Percentiles rank a stretch among this genome's conserved stretches.
Evolutionary conservation across 805 yeast species (phyloP).

Genomic region (Cyberlindnera japonica): DNA sequence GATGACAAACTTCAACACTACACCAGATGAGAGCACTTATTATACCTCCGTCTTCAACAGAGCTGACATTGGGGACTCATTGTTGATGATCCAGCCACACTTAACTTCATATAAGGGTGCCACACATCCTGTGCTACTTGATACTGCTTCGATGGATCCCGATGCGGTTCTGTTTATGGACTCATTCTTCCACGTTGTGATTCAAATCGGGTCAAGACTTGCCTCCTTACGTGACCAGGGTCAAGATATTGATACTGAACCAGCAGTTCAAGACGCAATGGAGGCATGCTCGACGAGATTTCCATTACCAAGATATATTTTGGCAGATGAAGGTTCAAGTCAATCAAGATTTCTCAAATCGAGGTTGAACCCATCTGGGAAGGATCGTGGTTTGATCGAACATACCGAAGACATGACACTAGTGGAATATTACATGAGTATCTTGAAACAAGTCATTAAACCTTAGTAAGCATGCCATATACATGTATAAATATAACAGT

Average conservation of each 20-base stretch:
- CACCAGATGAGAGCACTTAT: slow-evolving; percentile 97
- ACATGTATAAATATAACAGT: too few species aligned
- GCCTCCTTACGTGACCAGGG: slow-evolving; percentile 92
- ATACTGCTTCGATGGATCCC: slow-evolving; percentile 82
- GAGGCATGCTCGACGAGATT: slow-evolving; percentile 82
- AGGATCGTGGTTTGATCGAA: slow-evolving; percentile 4
- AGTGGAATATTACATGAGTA: neutral
- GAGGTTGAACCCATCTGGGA: slow-evolving; percentile 68
- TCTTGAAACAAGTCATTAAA: neutral
- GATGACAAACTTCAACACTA: slow-evolving; percentile 88
- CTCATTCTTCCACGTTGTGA: slow-evolving; percentile 91
- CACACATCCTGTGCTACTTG: slow-evolving; percentile 83
- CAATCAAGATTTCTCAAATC: slow-evolving; percentile 94
- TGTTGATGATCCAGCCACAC: slow-evolving; percentile 95
- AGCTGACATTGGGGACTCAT: slow-evolving; percentile 85
- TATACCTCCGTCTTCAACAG: slow-evolving; percentile 82
- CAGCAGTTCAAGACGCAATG: slow-evolving; percentile 85
- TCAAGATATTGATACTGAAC: slow-evolving; percentile 78
- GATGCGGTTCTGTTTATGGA: slow-evolving; percentile 83
- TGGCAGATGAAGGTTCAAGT: slow-evolving; percentile 94
- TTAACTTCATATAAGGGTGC: slow-evolving; percentile 74
- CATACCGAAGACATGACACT: slow-evolving; percentile 2
- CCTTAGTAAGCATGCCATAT: too few species aligned
- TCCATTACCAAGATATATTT: slow-evolving; percentile 94
- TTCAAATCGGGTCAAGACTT: slow-evolving; percentile 86